These are phyloP conservation scores for Backusella tuberculispora DNA, from an alignment of 192 early-diverging fungal species.

Conservation along the genomic window DNA sequence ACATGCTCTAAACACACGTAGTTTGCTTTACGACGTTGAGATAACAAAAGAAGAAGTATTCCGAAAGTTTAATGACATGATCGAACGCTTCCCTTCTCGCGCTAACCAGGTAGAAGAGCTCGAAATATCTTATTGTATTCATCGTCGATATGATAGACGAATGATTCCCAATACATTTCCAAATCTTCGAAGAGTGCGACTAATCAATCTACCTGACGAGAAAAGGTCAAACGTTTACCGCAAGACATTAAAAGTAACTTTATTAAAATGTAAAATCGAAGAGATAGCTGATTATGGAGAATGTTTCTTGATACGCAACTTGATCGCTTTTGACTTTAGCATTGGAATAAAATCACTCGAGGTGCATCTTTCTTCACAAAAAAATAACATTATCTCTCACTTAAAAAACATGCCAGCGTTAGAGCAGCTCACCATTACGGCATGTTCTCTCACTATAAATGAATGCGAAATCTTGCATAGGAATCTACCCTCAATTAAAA, in stretches of 20 bases:
- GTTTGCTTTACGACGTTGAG: background rate
- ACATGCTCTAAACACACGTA: background rate
- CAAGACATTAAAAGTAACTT: background rate
- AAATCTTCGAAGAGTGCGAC: background rate
- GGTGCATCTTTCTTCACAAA: background rate
- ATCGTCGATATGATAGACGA: background rate
- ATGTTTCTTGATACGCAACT: background rate
- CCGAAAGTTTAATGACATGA: background rate
- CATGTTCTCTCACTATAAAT: background rate
- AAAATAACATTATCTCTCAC: background rate
- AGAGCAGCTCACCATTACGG: background rate
- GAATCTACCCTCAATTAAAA: background rate
- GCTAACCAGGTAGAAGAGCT: background rate
- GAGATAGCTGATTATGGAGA: slow-evolving; percentile 2
- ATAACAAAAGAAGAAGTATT: background rate
- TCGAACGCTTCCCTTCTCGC: background rate
- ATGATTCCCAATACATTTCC: background rate
- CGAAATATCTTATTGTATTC: background rate
- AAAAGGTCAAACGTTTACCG: background rate
- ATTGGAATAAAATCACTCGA: background rate
- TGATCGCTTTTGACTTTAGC: background rate
- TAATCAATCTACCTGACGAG: background rate
- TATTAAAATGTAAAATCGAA: background rate
- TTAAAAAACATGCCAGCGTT: background rate
- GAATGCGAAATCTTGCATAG: background rate